Base-by-base conservation (phyloP, 768 basidiomycete genomes). In the Gautieria morchelliformis region DNA sequence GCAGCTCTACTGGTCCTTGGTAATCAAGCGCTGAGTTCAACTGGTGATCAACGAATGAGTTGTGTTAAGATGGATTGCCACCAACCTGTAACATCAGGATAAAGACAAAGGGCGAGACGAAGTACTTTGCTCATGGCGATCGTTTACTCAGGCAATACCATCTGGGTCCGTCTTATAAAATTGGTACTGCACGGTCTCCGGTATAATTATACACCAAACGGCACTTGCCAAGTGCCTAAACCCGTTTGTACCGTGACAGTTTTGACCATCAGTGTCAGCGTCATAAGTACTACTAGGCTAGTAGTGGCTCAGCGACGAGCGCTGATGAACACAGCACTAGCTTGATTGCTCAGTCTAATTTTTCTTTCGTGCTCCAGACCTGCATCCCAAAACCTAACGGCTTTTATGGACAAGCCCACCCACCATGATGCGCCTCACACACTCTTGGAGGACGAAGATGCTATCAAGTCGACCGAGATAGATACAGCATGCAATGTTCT, bases 1-100 rank as follows among this genome's bases (percentile, higher is more conserved):
- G 58, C 1, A 70, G 59, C 56, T 71, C 69, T 20, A 71, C 58
- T 19, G 71, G 66, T 6, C 70, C 70, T 60, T 66, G 64, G 58
- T 65, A 72, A 59, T 72, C 71, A 24, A 67, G 62, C 17, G 58
- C 54, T 55, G n/a, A 7, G 52, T 27, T 24, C 15, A 20, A 27
- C 5, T 27, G 1, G 15, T 35, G 22, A 32, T 24, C 24, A 44
- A 7, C 10, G 22, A 3, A 44, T 19, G 30, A 30, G 22, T 24
- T n/a, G 27, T 55, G 17, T 32, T 19, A 24, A 19, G 20, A 19
- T n/a, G 10, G 2, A 46, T 17, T 20, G 14, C 14, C 30, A 24
- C 53, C 24, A 22, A 55, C 53, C 53, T 6, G 67, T 66, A 53
- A 68, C 66, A 51, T 60, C 61, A 12, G 68, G 67, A 56, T 64